Percentiles rank a stretch among this genome's conserved stretches.
Conservation (phyloP, 306 rosid species). For the Pterocarpus santalinus region DNA sequence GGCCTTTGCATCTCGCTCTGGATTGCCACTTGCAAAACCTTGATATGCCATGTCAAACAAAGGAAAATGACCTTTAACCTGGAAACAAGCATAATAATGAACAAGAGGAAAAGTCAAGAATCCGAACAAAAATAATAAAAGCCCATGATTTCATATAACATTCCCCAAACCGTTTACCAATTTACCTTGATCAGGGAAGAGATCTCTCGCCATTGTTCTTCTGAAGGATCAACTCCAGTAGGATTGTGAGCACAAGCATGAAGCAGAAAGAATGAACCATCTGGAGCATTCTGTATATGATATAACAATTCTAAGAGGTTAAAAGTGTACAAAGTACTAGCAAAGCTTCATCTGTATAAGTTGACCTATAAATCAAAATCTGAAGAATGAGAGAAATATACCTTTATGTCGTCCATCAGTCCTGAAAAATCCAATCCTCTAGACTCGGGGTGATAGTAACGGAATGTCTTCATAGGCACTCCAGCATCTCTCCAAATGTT, state of each 20-base stretch:
- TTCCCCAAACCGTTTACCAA: conserved; percentile 54
- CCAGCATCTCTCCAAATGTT: conserved; percentile 98
- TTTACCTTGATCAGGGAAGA: conserved; percentile 80
- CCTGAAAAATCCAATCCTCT: conserved; percentile 89
- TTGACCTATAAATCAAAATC: conserved; percentile 6
- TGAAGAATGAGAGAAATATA: conserved; percentile 28
- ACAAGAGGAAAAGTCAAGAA: conserved; percentile 29
- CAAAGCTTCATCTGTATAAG: conserved; percentile 25
- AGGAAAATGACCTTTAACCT: conserved; percentile 92
- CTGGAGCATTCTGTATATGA: conserved; percentile 83
- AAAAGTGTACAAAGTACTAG: conserved; percentile 38
- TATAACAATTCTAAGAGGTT: conserved; percentile 34
- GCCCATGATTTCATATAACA: conserved; percentile 32
- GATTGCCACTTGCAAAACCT: conserved; percentile 99
- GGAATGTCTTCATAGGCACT: conserved; percentile 81
- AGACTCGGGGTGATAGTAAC: conserved; percentile 91
- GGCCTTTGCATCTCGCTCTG: conserved; percentile 86
- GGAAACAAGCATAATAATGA: conserved; percentile 47
- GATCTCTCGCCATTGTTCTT: conserved; percentile 95
- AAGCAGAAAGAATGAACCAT: conserved; percentile 91
- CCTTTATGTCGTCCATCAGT: conserved; percentile 80
- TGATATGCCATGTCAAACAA: conserved; percentile 99
- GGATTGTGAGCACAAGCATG: conserved; percentile 99
- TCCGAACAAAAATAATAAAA: neutral
- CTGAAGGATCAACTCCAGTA: conserved; percentile 95